Base-by-base conservation (phyloP, 2,329 filamentous ascomycete genomes). In the Sporothrix globosa region DNA sequence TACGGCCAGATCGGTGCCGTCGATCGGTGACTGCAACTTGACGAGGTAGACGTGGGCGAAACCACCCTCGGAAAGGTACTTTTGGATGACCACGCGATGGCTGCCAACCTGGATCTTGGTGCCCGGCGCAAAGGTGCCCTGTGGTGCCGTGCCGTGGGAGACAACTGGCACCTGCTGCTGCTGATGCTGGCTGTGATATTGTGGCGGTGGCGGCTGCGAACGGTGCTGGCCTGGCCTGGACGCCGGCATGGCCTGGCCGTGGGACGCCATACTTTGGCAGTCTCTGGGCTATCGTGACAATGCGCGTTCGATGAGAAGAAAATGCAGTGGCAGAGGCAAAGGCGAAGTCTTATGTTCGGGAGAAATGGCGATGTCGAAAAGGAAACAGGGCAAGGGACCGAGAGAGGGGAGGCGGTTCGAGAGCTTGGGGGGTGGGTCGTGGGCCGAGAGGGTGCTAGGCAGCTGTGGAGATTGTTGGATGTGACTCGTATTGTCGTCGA, bases 41-140 rank as follows among this genome's bases (percentile, higher is more conserved):
- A 98, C 96, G 66, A 98, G 90, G 82, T 99, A 99, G 77, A 99
- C 96, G 81, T 99, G 96, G 76, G 96, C 96, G 78, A 99, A 99
- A 53, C 96, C 96, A 75, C 96, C 96, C 82, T 99, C 96, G 73
- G 96, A 98, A 65, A 99, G 90, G 81, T 99, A 99, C 80, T 95
- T 96, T 78, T 97, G 93, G 75, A 99, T 96, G 67, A 96, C 87
- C 72, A 98, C 94, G 74, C 93, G 90, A 80, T 99, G 96, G 79
- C 87, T 88, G 78, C 96, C 96, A 70, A 97, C 93, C 79, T 97
- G 94, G 77, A 99, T 96, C 85, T 98, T 97, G 73, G 96, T 99
- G 56, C 95, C 95, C 7, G 96, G 90, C 68, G 91, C 83, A 80
- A 99, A 98, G 72, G 95, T 98, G 75, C 96, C 96, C 69, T 89